Base-by-base conservation (phyloP, 345 rosid species). In the Crucihimalaya himalaica region DNA sequence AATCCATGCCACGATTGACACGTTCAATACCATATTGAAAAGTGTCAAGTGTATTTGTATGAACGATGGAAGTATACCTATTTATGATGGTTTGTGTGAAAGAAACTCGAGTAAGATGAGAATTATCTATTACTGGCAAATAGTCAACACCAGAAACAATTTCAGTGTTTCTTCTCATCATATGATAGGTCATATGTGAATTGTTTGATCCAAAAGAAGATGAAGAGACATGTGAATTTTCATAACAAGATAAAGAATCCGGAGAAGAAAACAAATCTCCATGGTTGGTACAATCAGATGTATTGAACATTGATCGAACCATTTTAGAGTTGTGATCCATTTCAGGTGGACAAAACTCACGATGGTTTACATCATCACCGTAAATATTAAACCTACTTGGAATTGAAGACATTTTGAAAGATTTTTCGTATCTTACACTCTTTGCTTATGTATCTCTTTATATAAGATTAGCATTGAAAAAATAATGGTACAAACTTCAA, bases 31-130 rank as follows among this genome's bases (percentile, higher is more conserved):
- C 46, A 51, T 48, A 57, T 28, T 50, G 73, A 11, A 31, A 0
- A 28, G 7, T 23, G 14, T 2, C 0, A 39, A 58, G 14, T 7
- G 18, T 11, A 51, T 39, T 74, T 20, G 68, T 50, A 6, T 68
- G 78, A 50, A 59, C 62, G 20, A 67, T 11, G 10, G 54, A 35
- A 4, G 53, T 50, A 40, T 5, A 51, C 5, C 2, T 37, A 3
- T 74, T 50, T 9, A 61, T 66, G 13, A 59, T 19, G 8, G 78
- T 74, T 67, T 74, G 53, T 7, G 60, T 74, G 16, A 74, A 57
- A 39, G 62, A 58, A 7, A 74, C 67, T 19, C 2, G 45, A 47
- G 62, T 34, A 50, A 65, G 21, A 9, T 48, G 43, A 57, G 62
- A 53, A 28, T 66, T 66, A 27, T 47, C 5, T 23, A 25, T 2